phyloP scores from a whole-genome alignment of 306 rosid species.

The Mucuna pruriens region DNA sequence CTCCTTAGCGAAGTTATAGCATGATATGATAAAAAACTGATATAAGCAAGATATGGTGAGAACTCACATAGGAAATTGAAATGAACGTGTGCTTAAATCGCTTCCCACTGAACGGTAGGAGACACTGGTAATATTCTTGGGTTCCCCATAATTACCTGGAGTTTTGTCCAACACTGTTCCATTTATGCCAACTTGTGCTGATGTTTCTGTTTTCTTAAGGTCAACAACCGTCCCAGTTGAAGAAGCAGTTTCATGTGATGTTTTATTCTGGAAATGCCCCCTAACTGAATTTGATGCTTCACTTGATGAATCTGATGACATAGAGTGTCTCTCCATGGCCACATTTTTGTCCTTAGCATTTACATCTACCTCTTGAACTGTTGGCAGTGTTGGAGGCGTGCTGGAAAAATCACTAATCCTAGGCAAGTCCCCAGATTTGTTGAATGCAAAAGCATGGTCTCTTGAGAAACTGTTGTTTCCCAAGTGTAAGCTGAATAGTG shows the following conservation, averaged over 20 bases:
- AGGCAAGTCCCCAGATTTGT: conserved; percentile 51
- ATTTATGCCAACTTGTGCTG: neutral
- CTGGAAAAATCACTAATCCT: conserved; percentile 30
- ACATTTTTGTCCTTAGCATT: neutral
- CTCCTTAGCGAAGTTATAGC: neutral
- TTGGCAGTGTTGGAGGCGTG: conserved; percentile 26
- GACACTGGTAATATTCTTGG: neutral
- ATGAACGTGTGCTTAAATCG: conserved; percentile 51
- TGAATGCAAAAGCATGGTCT: conserved; percentile 36
- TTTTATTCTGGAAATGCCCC: neutral
- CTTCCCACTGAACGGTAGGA: conserved; percentile 44
- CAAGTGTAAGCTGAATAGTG: conserved; percentile 66
- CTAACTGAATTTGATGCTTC: neutral
- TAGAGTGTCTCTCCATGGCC: conserved; percentile 19
- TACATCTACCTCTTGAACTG: conserved; percentile 27
- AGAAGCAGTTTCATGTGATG: neutral
- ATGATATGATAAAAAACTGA: conserved; percentile 12
- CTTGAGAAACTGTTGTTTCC: conserved; percentile 70
- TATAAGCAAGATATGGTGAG: neutral
- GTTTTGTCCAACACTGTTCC: neutral
- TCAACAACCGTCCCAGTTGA: neutral
- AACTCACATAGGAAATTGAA: conserved; percentile 70
- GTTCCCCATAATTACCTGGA: conserved; percentile 30
- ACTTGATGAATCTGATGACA: conserved; percentile 20
- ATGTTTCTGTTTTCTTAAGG: neutral